phyloP scores from a whole-genome alignment of 2,329 filamentous ascomycete species.

The Epichloe hybrida region DNA sequence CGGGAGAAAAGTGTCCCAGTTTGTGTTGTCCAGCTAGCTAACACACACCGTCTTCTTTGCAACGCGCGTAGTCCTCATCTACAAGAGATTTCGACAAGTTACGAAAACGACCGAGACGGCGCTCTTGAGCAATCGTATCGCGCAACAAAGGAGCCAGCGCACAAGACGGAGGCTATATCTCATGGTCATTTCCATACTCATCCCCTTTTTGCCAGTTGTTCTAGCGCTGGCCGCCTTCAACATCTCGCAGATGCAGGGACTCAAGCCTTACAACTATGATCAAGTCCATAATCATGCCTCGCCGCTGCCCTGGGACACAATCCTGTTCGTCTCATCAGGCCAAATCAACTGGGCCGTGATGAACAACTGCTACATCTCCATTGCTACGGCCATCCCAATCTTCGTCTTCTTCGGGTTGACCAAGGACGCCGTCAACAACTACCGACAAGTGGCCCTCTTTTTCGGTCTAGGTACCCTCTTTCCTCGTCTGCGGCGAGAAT shows the following conservation, averaged over 20 bases:
- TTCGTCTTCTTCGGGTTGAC: constrained; percentile 43
- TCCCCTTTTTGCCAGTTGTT: constrained; percentile 37
- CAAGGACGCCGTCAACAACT: constrained; percentile 37
- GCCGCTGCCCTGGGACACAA: constrained; percentile 31
- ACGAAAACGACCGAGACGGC: constrained; percentile 26
- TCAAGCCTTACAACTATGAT: constrained; percentile 27
- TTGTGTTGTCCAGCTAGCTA: background rate
- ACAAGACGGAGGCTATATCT: constrained; percentile 40
- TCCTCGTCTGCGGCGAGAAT: constrained; percentile 26
- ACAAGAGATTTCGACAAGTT: constrained; percentile 33
- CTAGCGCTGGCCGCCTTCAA: constrained; percentile 28
- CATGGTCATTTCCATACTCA: constrained; percentile 38
- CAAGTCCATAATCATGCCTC: constrained; percentile 24
- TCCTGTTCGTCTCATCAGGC: constrained; percentile 31
- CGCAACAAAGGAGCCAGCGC: constrained; percentile 29
- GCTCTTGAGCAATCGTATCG: constrained; percentile 26
- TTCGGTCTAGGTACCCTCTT: constrained; percentile 31
- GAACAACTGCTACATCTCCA: constrained; percentile 35
- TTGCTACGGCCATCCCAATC: constrained; percentile 32
- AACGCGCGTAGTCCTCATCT: constrained; percentile 27
- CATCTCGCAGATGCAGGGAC: constrained; percentile 17
- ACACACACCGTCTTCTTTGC: background rate
- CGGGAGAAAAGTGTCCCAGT: background rate
- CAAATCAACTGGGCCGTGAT: constrained; percentile 24
- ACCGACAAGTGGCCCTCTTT: constrained; percentile 25